Conservation (phyloP, 495 filamentous ascomycete species). For the Lineolata rhizophorae region DNA sequence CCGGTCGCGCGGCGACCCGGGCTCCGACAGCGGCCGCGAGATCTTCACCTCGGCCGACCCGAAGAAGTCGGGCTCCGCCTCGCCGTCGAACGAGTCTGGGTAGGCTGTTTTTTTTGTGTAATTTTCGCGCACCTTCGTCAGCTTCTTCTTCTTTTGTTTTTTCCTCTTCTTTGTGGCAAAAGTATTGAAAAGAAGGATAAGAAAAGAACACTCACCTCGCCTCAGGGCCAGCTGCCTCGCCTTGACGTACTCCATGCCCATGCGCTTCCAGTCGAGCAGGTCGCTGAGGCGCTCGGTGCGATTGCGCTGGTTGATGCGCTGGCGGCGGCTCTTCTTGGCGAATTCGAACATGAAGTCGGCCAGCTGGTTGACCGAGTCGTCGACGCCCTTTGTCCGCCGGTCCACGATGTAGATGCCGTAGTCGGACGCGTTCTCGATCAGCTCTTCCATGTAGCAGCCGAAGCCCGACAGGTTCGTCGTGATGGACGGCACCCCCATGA, state of each 20-base stretch:
- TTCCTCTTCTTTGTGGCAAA: no score
- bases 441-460: slow-evolving; percentile 97
- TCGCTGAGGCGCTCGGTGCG: slow-evolving; percentile 91
- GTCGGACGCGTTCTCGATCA: slow-evolving; percentile 93
- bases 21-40: slow-evolving; percentile 76
- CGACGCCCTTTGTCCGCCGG: slow-evolving; percentile 82
- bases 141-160: no score
- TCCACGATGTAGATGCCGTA: slow-evolving; percentile 99
- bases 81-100: slow-evolving; percentile 58
- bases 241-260: slow-evolving; percentile 98
- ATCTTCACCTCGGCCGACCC: slow-evolving; percentile 82
- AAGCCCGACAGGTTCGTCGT: slow-evolving; percentile 96
- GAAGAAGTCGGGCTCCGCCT: slow-evolving; percentile 57
- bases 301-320: slow-evolving; percentile 96
- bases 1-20: slow-evolving; percentile 74
- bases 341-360: slow-evolving; percentile 89
- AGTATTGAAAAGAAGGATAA: slow-evolving; percentile 1
- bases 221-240: slow-evolving; percentile 80
- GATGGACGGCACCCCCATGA: slow-evolving; percentile 97
- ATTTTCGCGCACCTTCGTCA: slow-evolving; percentile 2
- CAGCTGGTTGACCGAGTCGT: slow-evolving; percentile 92
- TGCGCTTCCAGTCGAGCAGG: slow-evolving; percentile 93
- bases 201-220: slow-evolving; percentile 29
- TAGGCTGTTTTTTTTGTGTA: no score
- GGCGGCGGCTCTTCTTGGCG: slow-evolving; percentile 74